A percentile compares a stretch with the other conserved stretches of the same genome.
Conservation (phyloP, 805 yeast species). For the Metschnikowia henanensis region DNA sequence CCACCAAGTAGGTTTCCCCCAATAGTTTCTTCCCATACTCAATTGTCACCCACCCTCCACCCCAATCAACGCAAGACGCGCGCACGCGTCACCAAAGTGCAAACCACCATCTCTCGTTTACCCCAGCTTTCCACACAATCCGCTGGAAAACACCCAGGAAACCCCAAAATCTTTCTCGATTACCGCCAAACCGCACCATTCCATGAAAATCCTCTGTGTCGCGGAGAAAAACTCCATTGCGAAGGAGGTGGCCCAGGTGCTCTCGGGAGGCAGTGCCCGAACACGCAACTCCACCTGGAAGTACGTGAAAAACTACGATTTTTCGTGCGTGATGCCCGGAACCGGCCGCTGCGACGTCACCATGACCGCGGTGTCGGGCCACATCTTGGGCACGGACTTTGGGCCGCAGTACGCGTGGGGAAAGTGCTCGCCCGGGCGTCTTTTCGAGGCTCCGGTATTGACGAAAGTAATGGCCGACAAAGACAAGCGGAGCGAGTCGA, state of each 20-base stretch:
- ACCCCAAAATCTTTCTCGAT: too few species aligned
- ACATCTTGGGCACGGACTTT: conserved; percentile 66
- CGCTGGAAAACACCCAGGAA: too few species aligned
- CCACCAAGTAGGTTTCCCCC: too few species aligned
- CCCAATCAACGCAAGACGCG: neutral
- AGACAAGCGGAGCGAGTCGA: conserved; percentile 25
- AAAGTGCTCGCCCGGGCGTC: conserved; percentile 55
- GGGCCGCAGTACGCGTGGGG: conserved; percentile 66
- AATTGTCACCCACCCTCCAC: too few species aligned
- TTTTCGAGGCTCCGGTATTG: conserved; percentile 72
- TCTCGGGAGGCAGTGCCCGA: conserved; percentile 68
- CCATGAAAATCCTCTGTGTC: conserved; percentile 82
- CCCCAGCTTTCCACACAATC: too few species aligned
- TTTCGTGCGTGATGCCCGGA: conserved; percentile 62
- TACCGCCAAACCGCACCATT: neutral
- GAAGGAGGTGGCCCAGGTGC: conserved; percentile 69
- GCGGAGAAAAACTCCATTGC: conserved; percentile 98
- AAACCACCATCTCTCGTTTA: too few species aligned
- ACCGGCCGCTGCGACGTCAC: conserved; percentile 72
- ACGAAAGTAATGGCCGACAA: conserved; percentile 39
- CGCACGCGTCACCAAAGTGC: too few species aligned
- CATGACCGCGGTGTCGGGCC: conserved; percentile 94
- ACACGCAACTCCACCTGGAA: conserved; percentile 52
- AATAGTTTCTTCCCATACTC: too few species aligned
- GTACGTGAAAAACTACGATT: conserved; percentile 79